Conservation (phyloP, 129 eudicot genomes). For the Saposhnikovia divaricata region DNA sequence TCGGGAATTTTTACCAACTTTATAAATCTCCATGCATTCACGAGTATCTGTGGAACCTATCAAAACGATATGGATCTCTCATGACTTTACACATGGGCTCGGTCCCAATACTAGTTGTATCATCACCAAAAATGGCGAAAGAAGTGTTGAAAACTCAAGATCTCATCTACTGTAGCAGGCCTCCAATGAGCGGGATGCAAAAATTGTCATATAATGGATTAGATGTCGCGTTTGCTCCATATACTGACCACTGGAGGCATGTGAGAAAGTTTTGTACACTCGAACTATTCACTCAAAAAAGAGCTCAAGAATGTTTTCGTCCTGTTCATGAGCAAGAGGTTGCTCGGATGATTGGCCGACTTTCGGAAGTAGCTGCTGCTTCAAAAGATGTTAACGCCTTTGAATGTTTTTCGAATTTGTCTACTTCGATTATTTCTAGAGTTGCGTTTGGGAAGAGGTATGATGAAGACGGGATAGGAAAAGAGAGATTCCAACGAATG, state of each 20-base stretch:
- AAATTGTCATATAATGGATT: background rate
- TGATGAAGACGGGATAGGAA: background rate
- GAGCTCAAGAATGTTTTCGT: background rate
- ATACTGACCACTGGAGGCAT: background rate
- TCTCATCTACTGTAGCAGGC: background rate
- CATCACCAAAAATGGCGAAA: background rate
- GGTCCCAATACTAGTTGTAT: background rate
- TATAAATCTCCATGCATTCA: background rate
- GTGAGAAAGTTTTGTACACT: background rate
- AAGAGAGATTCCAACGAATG: background rate
- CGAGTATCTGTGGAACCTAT: background rate
- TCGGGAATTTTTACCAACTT: background rate
- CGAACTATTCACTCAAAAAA: background rate
- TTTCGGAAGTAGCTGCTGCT: background rate
- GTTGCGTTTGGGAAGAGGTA: slow-evolving; percentile 1
- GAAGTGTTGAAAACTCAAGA: background rate
- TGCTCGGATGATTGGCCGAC: background rate
- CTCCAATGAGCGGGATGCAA: background rate
- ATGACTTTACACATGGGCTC: background rate
- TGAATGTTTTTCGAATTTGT: background rate
- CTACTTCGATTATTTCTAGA: background rate
- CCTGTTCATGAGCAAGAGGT: background rate
- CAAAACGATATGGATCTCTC: background rate
- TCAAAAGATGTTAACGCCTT: background rate
- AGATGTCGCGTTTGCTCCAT: background rate